Evolutionary conservation across 106 monocot species (phyloP).

Genomic region (Agapanthus africanus): DNA sequence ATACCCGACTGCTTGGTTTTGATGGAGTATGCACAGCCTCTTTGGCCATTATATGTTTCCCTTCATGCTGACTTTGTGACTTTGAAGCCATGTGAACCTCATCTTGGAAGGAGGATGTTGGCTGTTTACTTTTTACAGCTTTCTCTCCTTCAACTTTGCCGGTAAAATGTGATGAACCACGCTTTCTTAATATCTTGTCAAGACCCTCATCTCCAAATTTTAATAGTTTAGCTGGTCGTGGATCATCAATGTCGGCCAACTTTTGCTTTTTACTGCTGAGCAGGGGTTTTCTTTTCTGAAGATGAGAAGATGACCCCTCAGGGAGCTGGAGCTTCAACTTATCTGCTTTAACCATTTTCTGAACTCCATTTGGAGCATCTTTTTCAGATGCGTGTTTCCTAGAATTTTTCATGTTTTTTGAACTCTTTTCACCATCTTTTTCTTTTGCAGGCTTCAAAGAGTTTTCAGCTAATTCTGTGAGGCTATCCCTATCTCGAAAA

Average conservation of each 20-base stretch:
- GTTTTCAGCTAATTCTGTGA: slow-evolving; percentile 6
- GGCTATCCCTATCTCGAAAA: slow-evolving; percentile 11
- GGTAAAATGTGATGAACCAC: slow-evolving; percentile 14
- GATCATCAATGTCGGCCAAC: slow-evolving; percentile 20
- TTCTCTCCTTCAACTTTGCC: slow-evolving; percentile 21
- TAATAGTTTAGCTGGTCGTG: slow-evolving; percentile 37
- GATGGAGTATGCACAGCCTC: slow-evolving; percentile 10
- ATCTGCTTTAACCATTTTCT: slow-evolving; percentile 10
- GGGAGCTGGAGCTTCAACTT: neutral
- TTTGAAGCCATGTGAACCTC: slow-evolving; percentile 15
- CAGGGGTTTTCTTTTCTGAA: slow-evolving; percentile 9
- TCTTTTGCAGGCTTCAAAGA: slow-evolving; percentile 21
- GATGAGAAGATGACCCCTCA: slow-evolving; percentile 19
- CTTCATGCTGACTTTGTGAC: slow-evolving; percentile 1
- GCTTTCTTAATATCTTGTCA: slow-evolving; percentile 16
- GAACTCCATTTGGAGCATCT: neutral
- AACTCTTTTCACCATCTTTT: slow-evolving; percentile 16
- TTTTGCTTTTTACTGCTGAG: slow-evolving; percentile 32
- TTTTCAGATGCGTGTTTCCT: slow-evolving; percentile 29
- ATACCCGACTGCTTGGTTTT: neutral
- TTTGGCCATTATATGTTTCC: slow-evolving; percentile 1
- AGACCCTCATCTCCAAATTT: slow-evolving; percentile 25
- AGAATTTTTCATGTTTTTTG: slow-evolving; percentile 14
- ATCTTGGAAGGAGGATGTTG: slow-evolving; percentile 13
- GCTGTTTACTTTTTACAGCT: slow-evolving; percentile 16